Conservation (phyloP, 805 yeast species). For the Starmerella geochares region DNA sequence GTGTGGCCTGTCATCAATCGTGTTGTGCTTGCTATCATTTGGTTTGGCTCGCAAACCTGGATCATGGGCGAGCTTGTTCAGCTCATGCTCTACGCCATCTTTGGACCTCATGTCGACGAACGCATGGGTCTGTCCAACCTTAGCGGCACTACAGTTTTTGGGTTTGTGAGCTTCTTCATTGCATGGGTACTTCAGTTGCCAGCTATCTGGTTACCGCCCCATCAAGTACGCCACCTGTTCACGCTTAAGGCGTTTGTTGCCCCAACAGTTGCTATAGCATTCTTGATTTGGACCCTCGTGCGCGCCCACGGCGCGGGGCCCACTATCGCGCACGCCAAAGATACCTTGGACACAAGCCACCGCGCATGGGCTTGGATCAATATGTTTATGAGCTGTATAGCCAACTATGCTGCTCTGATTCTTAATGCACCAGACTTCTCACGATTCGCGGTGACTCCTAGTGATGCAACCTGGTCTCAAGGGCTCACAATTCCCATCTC, state of each 20-base stretch:
- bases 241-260: constrained; percentile 68
- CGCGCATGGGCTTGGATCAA: constrained; percentile 76
- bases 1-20: constrained; percentile 83
- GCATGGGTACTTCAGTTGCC: constrained; percentile 77
- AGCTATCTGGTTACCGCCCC: constrained; percentile 71
- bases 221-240: constrained; percentile 70
- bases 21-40: constrained; percentile 74
- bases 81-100: constrained; percentile 65
- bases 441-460: constrained; percentile 53
- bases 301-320: constrained; percentile 75
- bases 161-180: constrained; percentile 64
- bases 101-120: constrained; percentile 32
- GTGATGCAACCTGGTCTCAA: constrained; percentile 41
- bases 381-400: constrained; percentile 68
- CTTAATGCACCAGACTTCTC: constrained; percentile 85
- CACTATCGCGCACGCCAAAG: constrained; percentile 44
- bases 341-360: constrained; percentile 44
- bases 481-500: constrained; percentile 58
- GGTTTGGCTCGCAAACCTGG: constrained; percentile 83
- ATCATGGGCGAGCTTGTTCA: constrained; percentile 76
- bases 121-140: constrained; percentile 42
- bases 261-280: constrained; percentile 75
- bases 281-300: constrained; percentile 72
- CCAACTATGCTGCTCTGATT: constrained; percentile 82
- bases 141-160: constrained; percentile 61